A percentile compares a stretch with the other conserved stretches of the same genome.
phyloP scores from a whole-genome alignment of 2,329 filamentous ascomycete genomes.

The Parastagonospora nodorum region DNA sequence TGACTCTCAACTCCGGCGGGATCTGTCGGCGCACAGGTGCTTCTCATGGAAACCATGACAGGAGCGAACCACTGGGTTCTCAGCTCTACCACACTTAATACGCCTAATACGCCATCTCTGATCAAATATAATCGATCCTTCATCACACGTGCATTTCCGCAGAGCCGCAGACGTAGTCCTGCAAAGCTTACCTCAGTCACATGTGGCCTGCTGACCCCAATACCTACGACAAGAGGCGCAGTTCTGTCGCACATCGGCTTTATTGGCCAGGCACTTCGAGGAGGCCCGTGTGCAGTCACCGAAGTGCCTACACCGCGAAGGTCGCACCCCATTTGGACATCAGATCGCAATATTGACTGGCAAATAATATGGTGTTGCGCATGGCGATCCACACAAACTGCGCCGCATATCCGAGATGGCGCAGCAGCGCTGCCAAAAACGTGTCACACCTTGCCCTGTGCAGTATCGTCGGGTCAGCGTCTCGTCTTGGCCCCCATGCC shows the following conservation, averaged over 20 bases:
- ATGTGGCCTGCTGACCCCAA: constrained; percentile 17
- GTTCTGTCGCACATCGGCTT: background rate
- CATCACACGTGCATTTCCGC: constrained; percentile 6
- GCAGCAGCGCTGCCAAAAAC: constrained; percentile 14
- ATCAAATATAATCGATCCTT: background rate
- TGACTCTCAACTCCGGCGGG: constrained; percentile 6
- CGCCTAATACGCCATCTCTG: background rate
- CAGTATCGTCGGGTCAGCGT: constrained; percentile 8
- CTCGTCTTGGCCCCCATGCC: constrained; percentile 15
- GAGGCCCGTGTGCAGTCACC: constrained; percentile 2
- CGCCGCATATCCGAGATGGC: constrained; percentile 27
- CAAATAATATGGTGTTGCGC: background rate
- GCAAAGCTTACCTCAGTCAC: constrained; percentile 18
- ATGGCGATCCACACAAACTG: constrained; percentile 6
- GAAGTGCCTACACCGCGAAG: background rate
- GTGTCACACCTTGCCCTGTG: constrained; percentile 9
- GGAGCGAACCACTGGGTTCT: background rate
- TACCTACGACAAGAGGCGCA: constrained; percentile 13
- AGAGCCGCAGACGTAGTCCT: constrained; percentile 19
- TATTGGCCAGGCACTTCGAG: background rate
- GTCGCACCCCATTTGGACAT: constrained; percentile 1
- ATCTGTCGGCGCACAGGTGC: constrained; percentile 8
- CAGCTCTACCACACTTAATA: background rate
- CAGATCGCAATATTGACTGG: background rate
- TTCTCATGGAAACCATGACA: background rate